Percentiles rank a stretch among this genome's conserved stretches.
phyloP scores from a whole-genome alignment of 2,329 filamentous ascomycete species.

The Colletotrichum sidae region DNA sequence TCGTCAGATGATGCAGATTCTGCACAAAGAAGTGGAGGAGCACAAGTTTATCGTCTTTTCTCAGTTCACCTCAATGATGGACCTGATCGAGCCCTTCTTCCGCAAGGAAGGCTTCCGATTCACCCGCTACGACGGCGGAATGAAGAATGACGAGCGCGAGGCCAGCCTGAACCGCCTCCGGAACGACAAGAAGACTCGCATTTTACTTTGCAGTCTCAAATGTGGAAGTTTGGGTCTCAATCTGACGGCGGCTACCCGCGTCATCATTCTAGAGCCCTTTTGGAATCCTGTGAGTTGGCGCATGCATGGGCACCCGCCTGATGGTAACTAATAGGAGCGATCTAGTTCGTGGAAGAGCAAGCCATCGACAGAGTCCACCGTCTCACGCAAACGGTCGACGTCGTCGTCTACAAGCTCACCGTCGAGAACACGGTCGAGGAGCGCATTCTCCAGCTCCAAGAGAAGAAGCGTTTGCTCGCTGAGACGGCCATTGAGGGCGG shows the following conservation, averaged over 20 bases:
- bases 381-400: constrained; percentile 95
- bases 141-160: constrained; percentile 94
- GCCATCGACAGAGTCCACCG: constrained; percentile 98
- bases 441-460: constrained; percentile 92
- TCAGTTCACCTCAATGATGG: constrained; percentile 98
- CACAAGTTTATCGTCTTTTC: constrained; percentile 99
- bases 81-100: constrained; percentile 94
- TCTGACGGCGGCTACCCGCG: constrained; percentile 90
- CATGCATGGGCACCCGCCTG: not conserved
- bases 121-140: constrained; percentile 92
- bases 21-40: constrained; percentile 79
- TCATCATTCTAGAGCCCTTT: constrained; percentile 96
- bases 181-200: constrained; percentile 78
- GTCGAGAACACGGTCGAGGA: constrained; percentile 90
- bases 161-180: constrained; percentile 83
- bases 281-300: constrained; percentile 84
- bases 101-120: constrained; percentile 78
- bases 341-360: constrained; percentile 94
- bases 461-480: constrained; percentile 93
- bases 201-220: constrained; percentile 92
- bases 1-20: constrained; percentile 82
- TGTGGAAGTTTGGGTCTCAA: constrained; percentile 95
- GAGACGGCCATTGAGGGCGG: constrained; percentile 89
- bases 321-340: not conserved
- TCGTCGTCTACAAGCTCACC: constrained; percentile 94